phyloP scores from a whole-genome alignment of 148 eudicot genomes.

The Spergularia bocconei region DNA sequence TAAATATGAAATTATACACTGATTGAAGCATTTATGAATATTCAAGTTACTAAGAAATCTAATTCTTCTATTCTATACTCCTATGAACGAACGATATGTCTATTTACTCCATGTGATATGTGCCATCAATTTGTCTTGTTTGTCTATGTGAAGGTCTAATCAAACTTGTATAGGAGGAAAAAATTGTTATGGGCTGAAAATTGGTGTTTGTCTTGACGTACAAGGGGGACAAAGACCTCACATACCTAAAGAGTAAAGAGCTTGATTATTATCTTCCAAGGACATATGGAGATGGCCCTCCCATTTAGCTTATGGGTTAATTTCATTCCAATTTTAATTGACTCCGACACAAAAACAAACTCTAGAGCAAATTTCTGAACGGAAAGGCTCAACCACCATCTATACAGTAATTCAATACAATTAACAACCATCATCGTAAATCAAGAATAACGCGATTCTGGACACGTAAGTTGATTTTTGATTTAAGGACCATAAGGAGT shows the following conservation, averaged over 20 bases:
- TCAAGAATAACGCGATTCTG: no score
- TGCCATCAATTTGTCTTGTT: background rate
- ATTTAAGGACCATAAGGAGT: no score
- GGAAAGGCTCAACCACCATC: background rate
- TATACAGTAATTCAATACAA: background rate
- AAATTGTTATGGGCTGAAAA: slow-evolving; percentile 2
- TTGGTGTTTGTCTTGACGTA: background rate
- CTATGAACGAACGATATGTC: no score
- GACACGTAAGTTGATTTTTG: no score
- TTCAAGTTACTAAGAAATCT: no score
- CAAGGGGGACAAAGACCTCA: slow-evolving; percentile 9
- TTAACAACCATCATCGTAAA: no score
- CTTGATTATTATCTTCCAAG: background rate
- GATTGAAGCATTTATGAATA: no score
- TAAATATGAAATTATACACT: no score
- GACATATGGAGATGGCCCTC: slow-evolving; percentile 11
- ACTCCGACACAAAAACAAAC: no score
- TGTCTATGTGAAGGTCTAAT: slow-evolving; percentile 5
- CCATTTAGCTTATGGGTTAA: background rate
- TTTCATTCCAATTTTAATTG: background rate
- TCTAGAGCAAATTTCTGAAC: background rate
- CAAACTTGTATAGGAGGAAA: background rate
- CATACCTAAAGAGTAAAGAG: background rate
- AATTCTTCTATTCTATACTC: no score
- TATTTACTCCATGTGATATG: slow-evolving; percentile 4